Evolutionary conservation across 768 basidiomycete genomes (phyloP).

Genomic region (Pisolithus tinctorius): DNA sequence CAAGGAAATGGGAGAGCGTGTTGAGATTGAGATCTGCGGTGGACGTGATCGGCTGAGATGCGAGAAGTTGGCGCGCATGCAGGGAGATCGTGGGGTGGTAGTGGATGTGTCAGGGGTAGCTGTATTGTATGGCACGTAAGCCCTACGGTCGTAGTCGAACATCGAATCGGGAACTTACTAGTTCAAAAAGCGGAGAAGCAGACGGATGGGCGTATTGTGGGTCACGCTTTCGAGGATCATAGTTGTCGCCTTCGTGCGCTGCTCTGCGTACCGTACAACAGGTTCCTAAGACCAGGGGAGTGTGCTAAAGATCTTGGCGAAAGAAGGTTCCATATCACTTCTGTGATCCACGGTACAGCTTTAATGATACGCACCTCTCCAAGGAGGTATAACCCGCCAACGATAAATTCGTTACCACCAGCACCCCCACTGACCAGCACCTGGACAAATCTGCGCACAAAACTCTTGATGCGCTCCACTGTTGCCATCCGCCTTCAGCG

Average conservation of each 20-base stretch:
- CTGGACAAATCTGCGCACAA: conserved; percentile 80
- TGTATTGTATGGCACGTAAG: conserved; percentile 20
- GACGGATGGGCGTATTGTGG: conserved; percentile 82
- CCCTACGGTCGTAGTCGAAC: background rate
- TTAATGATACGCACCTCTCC: conserved; percentile 59
- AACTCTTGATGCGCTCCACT: conserved; percentile 64
- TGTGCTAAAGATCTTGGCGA: conserved; percentile 42
- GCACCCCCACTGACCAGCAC: conserved; percentile 61
- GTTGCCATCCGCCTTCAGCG: conserved; percentile 63
- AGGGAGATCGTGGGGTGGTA: conserved; percentile 88
- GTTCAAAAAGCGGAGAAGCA: conserved; percentile 79
- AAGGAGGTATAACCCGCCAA: conserved; percentile 80
- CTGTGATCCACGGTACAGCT: background rate
- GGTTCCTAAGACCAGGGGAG: conserved; percentile 38
- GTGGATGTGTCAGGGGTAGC: conserved; percentile 76
- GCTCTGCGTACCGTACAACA: conserved; percentile 34
- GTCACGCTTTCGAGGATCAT: conserved; percentile 88
- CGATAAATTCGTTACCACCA: conserved; percentile 81
- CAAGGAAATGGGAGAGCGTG: conserved; percentile 91
- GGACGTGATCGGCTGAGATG: conserved; percentile 66
- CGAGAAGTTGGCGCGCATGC: conserved; percentile 77
- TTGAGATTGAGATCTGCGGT: conserved; percentile 87
- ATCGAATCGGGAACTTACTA: conserved; percentile 44
- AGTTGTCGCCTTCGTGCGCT: conserved; percentile 33
- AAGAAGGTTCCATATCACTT: background rate